A percentile compares a stretch with the other conserved stretches of the same genome.
These are phyloP conservation scores for Lentinula detonsa DNA, from an alignment of 768 basidiomycete genomes.

Conservation along the genomic window DNA sequence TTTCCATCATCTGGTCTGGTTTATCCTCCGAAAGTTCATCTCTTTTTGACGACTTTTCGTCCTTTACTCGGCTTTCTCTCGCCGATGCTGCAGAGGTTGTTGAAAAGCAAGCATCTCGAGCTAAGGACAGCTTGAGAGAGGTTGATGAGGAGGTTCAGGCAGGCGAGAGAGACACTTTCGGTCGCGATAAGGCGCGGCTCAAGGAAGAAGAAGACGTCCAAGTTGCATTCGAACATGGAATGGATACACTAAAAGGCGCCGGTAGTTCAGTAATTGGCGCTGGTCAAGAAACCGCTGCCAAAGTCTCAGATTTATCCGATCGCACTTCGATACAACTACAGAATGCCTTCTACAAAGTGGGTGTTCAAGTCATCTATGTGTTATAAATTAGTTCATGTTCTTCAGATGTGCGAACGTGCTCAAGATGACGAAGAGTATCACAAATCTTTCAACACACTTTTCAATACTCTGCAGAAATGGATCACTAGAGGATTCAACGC, in stretches of 20 bases:
- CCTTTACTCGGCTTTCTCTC: constrained; percentile 56
- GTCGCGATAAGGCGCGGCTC: constrained; percentile 43
- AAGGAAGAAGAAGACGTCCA: constrained; percentile 46
- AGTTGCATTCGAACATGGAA: constrained; percentile 56
- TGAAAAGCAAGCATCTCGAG: constrained; percentile 41
- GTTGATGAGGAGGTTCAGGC: constrained; percentile 54
- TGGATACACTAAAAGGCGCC: constrained; percentile 56
- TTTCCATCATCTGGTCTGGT: constrained; percentile 48
- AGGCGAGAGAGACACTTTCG: constrained; percentile 53
- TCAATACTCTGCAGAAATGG: constrained; percentile 53
- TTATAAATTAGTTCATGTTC: neutral
- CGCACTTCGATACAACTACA: constrained; percentile 36
- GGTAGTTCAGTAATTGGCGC: constrained; percentile 55
- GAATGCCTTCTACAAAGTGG: constrained; percentile 49
- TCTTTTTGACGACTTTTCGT: constrained; percentile 57
- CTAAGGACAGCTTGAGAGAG: constrained; percentile 47
- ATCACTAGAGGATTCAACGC: constrained; percentile 45
- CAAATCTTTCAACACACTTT: constrained; percentile 49
- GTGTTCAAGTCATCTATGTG: neutral
- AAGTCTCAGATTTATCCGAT: constrained; percentile 37
- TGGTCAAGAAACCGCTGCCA: constrained; percentile 34
- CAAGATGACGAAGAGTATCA: constrained; percentile 57
- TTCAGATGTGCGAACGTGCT: constrained; percentile 58
- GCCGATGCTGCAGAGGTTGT: constrained; percentile 62
- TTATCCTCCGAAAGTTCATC: constrained; percentile 46